phyloP scores from a whole-genome alignment of 106 monocot species.

The Allium fistulosum region DNA sequence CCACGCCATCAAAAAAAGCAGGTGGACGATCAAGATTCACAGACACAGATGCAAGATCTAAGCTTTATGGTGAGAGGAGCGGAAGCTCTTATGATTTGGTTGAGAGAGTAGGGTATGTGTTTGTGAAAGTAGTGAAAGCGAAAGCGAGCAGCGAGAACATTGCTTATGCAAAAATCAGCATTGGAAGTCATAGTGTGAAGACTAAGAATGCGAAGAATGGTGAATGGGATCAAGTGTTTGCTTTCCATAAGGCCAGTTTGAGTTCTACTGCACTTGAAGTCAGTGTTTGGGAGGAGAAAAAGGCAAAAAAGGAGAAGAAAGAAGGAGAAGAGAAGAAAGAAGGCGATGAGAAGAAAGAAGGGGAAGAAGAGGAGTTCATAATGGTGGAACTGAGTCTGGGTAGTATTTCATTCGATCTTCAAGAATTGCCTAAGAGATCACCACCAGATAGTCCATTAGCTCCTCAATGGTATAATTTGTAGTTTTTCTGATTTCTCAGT shows the following conservation, averaged over 20 bases:
- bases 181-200: slow-evolving; percentile 55
- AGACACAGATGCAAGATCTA: slow-evolving; percentile 33
- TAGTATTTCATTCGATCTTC: slow-evolving; percentile 68
- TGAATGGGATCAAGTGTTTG: slow-evolving; percentile 85
- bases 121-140: slow-evolving; percentile 65
- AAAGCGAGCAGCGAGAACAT: slow-evolving; percentile 23
- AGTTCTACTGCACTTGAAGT: slow-evolving; percentile 66
- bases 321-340: slow-evolving; percentile 4
- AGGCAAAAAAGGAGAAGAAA: slow-evolving; percentile 21
- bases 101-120: slow-evolving; percentile 66
- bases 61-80: slow-evolving; percentile 15
- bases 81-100: slow-evolving; percentile 63
- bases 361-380: slow-evolving; percentile 10
- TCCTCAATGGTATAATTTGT: slow-evolving; percentile 69
- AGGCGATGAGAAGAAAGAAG: not conserved
- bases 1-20: slow-evolving; percentile 28
- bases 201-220: slow-evolving; percentile 26
- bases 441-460: slow-evolving; percentile 84
- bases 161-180: slow-evolving; percentile 44
- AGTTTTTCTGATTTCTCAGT: too few species aligned
- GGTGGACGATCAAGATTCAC: slow-evolving; percentile 8
- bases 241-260: slow-evolving; percentile 74
- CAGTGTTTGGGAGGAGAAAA: slow-evolving; percentile 29
- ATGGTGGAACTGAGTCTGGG: slow-evolving; percentile 41
- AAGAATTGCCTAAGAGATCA: slow-evolving; percentile 75